Conservation (phyloP, 371 early-diverging fungal genomes). For the Zopfochytrium polystomum region DNA sequence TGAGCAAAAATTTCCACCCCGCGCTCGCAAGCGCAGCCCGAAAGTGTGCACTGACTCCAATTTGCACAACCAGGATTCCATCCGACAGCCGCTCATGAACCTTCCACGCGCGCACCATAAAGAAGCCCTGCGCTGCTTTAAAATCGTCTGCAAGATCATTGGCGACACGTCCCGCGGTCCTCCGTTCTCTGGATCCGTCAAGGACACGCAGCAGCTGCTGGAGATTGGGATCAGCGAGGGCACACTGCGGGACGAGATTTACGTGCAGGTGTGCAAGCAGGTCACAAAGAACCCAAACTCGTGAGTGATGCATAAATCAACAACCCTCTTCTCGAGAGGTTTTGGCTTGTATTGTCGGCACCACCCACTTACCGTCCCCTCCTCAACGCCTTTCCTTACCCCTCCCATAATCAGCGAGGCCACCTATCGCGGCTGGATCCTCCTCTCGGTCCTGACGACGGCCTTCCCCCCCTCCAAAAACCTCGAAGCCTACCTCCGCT, state of each 20-base stretch:
- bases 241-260: too few species aligned
- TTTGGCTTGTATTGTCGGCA: not conserved
- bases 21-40: not conserved
- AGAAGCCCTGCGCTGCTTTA: slow-evolving; percentile 84
- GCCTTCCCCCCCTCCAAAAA: slow-evolving; percentile 91
- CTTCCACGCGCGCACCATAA: slow-evolving; percentile 73
- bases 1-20: not conserved
- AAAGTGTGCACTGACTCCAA: not conserved
- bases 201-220: slow-evolving; percentile 72
- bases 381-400: not conserved
- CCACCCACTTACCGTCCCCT: not conserved
- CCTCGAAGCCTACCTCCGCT: slow-evolving; percentile 75
- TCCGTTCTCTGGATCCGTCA: slow-evolving; percentile 16
- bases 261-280: slow-evolving; percentile 85
- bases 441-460: slow-evolving; percentile 73
- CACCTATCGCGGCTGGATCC: slow-evolving; percentile 80
- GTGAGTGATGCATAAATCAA: not conserved
- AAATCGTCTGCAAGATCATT: slow-evolving; percentile 79
- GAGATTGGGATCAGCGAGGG: slow-evolving; percentile 85
- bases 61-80: slow-evolving; percentile 53
- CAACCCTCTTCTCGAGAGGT: not conserved
- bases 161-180: slow-evolving; percentile 57
- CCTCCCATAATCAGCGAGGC: slow-evolving; percentile 49
- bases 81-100: slow-evolving; percentile 73
- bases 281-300: slow-evolving; percentile 4